Evolutionary conservation across 106 monocot species (phyloP).

Genomic region (Acorus calamus): DNA sequence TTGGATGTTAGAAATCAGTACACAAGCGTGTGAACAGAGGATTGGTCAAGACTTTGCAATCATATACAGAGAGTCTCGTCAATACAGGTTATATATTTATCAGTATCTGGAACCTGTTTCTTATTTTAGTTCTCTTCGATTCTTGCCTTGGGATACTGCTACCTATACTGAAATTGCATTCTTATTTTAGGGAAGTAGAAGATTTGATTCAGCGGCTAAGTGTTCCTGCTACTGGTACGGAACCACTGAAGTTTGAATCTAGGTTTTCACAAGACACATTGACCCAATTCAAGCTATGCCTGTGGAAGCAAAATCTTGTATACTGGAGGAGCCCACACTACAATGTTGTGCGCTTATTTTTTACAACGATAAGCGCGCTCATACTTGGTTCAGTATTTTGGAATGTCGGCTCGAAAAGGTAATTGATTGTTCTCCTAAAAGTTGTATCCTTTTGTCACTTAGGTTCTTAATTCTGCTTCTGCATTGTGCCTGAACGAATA

Average conservation of each 20-base stretch:
- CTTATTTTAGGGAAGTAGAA: constrained; percentile 31
- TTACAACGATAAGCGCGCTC: constrained; percentile 29
- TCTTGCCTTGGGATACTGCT: too few species aligned
- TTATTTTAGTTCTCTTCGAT: neutral
- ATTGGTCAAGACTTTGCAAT: constrained; percentile 43
- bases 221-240: constrained; percentile 22
- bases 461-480: too few species aligned
- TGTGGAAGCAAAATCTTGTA: constrained; percentile 31
- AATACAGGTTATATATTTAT: constrained; percentile 23
- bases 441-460: too few species aligned
- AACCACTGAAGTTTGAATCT: constrained; percentile 32
- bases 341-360: constrained; percentile 40
- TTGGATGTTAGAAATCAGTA: constrained; percentile 62
- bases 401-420: constrained; percentile 32
- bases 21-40: constrained; percentile 36
- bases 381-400: constrained; percentile 53
- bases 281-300: constrained; percentile 33
- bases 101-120: too few species aligned
- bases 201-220: constrained; percentile 30
- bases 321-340: constrained; percentile 60
- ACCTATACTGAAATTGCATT: neutral
- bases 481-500: too few species aligned
- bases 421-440: neutral
- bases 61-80: constrained; percentile 35
- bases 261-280: constrained; percentile 28